Base-by-base conservation (phyloP, 108 stramenopile species). In the Cyclotella atomus region DNA sequence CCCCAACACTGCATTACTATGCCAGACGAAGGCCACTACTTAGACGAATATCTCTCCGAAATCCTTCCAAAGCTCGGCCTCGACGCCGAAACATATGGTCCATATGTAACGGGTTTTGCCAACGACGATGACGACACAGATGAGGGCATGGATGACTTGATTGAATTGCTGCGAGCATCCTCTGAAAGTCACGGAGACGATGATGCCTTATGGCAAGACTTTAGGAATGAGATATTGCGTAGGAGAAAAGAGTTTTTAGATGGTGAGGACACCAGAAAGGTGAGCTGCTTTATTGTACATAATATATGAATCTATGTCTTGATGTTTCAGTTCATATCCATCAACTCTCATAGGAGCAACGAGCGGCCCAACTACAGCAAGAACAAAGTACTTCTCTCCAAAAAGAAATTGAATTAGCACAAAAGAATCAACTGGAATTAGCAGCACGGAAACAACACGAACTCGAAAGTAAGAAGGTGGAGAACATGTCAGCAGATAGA, bases 81-180 rank as follows among this genome's bases (percentile, higher is more conserved):
- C 56, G 92, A 93, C 71, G 67, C 30, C 23, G 92, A 93, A 52
- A 88, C 88, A 17, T 91, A 91, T 46, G 90, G 85, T 35, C 82
- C 85, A 1, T 92, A 92, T 52, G 77, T 89, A 14, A 70, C 85
- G 46, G 86, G 87, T 16, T 65, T 35, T 27, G 77, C 71, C 21
- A 70, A 82, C 53, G 60, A 81, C 12, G 72, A 73, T 19, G 82
- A 67, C 32, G 61, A 84, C 32, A 83, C 88, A 20, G 88, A 80
- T 27, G 75, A 76, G 30, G 68, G 55, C 19, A 64, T 85, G 56
- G 84, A 86, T 47, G 75, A 83, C 20, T 69, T 93, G 19, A 70
- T 94, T 57, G 89, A 89, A 54, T 52, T 95, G 0, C 55, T 95
- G n/a, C 81, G 85, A 41, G 89, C 88, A 23, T 89, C 88, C 19